Base-by-base conservation (phyloP, 1,284 basidiomycete genomes). In the Prillingera fragicola region DNA sequence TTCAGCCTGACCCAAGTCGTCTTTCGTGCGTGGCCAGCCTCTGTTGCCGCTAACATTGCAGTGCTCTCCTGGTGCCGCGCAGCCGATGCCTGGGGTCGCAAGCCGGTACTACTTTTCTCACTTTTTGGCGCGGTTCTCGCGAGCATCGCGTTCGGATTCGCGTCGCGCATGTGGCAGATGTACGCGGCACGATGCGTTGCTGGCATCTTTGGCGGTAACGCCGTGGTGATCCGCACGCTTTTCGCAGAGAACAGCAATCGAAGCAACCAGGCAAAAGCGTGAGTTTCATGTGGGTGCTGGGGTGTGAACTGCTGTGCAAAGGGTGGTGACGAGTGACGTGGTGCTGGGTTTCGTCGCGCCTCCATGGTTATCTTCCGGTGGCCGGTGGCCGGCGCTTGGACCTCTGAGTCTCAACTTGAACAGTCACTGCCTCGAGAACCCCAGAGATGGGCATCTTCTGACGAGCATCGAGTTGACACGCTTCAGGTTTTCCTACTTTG, bases 171-270 rank as follows among this genome's bases (percentile, higher is more conserved):
- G 13, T 58, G 56, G 56, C 51, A 56, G 14, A 62, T 63, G 60
- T 54, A 57, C 34, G 49, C 51, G 17, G 41, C 49, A 14, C 46
- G 61, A 12, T 59, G 49, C 33, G 25, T 62, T 17, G 56, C 59
- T 6, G 61, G 61, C 21, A 41, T 57, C n/a, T 58, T 62, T 33
- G 54, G 50, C 8, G 59, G 59, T 14, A 59, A 53, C 35, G 55
- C 54, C 12, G 56, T 56, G 45, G 52, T 59, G 12, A 53, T 60
- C 15, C 37, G 59, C 25, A 59, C 57, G n/a, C 46, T 62, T 41
- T 51, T 60, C 17, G 48, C 53, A 5, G 60, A 62, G 44, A 59
- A 54, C 38, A 52, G 48, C 23, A 55, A 59, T 24, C 33, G 37
- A 1, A 51, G 47, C 13, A 60, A 56, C 22, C 57, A 57, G 40